Conservation (phyloP, 1,284 basidiomycete species). For the Amylostereum chailletii region DNA sequence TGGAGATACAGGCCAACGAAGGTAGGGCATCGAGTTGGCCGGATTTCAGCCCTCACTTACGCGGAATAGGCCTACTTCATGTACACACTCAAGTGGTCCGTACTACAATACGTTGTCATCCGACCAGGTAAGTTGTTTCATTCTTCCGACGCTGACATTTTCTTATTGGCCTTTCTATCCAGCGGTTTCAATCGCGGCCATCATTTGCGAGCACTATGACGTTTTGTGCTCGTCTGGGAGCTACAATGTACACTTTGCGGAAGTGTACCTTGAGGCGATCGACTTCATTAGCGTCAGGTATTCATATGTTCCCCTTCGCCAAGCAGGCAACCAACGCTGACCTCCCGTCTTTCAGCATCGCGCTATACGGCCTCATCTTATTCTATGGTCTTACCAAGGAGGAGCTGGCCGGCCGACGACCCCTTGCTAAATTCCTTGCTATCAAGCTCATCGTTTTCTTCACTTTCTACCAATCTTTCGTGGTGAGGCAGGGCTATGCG, state of each 20-base stretch:
- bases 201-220: slow-evolving; percentile 59
- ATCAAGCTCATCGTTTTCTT: slow-evolving; percentile 86
- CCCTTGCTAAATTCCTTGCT: slow-evolving; percentile 73
- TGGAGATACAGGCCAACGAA: slow-evolving; percentile 79
- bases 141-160: background rate
- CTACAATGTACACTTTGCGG: slow-evolving; percentile 56
- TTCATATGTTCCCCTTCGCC: slow-evolving; percentile 8
- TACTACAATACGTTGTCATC: slow-evolving; percentile 78
- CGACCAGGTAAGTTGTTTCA: slow-evolving; percentile 45
- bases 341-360: slow-evolving; percentile 36
- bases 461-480: slow-evolving; percentile 72
- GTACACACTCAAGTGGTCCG: slow-evolving; percentile 81
- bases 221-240: slow-evolving; percentile 61
- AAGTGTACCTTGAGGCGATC: slow-evolving; percentile 61
- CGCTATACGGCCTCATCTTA: slow-evolving; percentile 72
- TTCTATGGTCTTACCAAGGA: slow-evolving; percentile 77
- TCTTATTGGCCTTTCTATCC: background rate
- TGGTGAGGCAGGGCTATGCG: slow-evolving; percentile 35
- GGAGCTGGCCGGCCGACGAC: slow-evolving; percentile 67
- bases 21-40: slow-evolving; percentile 22
- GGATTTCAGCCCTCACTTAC: slow-evolving; percentile 2
- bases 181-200: slow-evolving; percentile 58
- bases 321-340: background rate
- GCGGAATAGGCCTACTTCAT: slow-evolving; percentile 67
- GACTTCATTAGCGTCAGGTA: slow-evolving; percentile 77